phyloP scores from a whole-genome alignment of 1,139 yeast species.

The Hanseniaspora uvarum region DNA sequence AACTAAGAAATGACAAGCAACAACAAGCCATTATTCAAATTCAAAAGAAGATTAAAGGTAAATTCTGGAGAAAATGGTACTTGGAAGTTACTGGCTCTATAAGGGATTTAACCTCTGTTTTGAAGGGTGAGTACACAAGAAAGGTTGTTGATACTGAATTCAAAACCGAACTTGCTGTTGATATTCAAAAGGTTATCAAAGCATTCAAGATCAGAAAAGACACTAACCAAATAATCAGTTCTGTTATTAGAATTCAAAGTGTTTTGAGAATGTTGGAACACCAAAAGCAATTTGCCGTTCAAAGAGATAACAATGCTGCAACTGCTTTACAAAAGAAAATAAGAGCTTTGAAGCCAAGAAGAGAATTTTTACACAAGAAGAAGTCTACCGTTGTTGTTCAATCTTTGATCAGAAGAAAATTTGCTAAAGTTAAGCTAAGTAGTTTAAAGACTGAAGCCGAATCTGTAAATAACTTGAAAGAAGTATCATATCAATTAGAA shows the following conservation, averaged over 20 bases:
- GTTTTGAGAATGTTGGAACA: conserved; percentile 57
- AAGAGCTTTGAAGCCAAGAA: conserved; percentile 30
- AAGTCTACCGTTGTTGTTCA: conserved; percentile 63
- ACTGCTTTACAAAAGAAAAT: conserved; percentile 48
- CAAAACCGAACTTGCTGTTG: conserved; percentile 55
- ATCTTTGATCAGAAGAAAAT: conserved; percentile 63
- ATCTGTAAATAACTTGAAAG: conserved; percentile 79
- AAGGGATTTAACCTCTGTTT: conserved; percentile 46
- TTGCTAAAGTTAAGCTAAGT: conserved; percentile 57
- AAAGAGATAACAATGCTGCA: conserved; percentile 55
- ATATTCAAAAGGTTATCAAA: conserved; percentile 64
- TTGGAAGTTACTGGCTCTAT: conserved; percentile 48
- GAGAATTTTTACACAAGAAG: conserved; percentile 23
- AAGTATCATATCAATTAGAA: conserved; percentile 84
- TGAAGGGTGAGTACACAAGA: conserved; percentile 58
- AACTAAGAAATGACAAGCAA: conserved; percentile 68
- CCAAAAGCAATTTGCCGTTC: conserved; percentile 39
- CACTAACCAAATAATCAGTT: conserved; percentile 37
- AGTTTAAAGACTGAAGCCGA: conserved; percentile 72
- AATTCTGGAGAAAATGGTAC: conserved; percentile 53
- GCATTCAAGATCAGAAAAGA: conserved; percentile 48
- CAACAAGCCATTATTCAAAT: conserved; percentile 69
- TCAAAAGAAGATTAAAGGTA: conserved; percentile 73
- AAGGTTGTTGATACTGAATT: conserved; percentile 46
- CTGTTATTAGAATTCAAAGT: conserved; percentile 57